Evolutionary conservation across 768 basidiomycete species (phyloP).

Genomic region (Panellus pusillus): DNA sequence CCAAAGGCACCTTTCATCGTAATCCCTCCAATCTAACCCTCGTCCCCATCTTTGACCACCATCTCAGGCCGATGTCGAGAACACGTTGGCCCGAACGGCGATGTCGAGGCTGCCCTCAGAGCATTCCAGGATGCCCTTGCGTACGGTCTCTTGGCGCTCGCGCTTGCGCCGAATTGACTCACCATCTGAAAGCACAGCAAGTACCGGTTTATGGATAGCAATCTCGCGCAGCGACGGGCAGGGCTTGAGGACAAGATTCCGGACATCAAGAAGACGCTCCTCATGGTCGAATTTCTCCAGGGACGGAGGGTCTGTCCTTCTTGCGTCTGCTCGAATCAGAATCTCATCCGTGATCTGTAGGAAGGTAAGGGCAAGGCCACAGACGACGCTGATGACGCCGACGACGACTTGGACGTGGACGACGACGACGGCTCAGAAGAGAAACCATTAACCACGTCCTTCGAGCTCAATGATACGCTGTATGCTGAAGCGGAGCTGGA

Average conservation of each 20-base stretch:
- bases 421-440: constrained; percentile 28
- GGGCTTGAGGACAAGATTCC: constrained; percentile 93
- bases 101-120: constrained; percentile 75
- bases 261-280: constrained; percentile 89
- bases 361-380: constrained; percentile 57
- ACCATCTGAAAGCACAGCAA: constrained; percentile 66
- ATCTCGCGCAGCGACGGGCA: constrained; percentile 71
- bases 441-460: constrained; percentile 76
- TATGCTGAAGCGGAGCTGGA: constrained; percentile 89
- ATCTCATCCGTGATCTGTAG: constrained; percentile 35
- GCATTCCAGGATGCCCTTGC: constrained; percentile 90
- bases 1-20: constrained; percentile 96
- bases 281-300: constrained; percentile 85
- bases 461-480: constrained; percentile 94
- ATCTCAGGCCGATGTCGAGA: constrained; percentile 78
- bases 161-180: constrained; percentile 17
- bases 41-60: constrained; percentile 5
- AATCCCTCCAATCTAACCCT: constrained; percentile 29
- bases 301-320: constrained; percentile 58
- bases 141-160: constrained; percentile 50
- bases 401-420: constrained; percentile 47
- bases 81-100: constrained; percentile 76
- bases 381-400: constrained; percentile 41
- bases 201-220: constrained; percentile 97
- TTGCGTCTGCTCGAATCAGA: neutral